Conservation (phyloP, 805 yeast species). For the Barnettozyma pratensis region DNA sequence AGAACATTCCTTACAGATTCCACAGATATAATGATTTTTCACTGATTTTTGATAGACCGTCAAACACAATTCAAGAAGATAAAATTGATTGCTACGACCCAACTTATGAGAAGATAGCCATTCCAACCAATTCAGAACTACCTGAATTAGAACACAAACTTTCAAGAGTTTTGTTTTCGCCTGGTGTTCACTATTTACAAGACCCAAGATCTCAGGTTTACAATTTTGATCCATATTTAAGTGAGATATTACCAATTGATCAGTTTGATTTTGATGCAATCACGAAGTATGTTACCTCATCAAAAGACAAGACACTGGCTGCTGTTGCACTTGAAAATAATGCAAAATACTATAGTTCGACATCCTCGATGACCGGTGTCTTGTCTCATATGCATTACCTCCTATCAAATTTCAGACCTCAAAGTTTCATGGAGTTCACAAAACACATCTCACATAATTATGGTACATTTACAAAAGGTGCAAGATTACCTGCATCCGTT, state of each 20-base stretch:
- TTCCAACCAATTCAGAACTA: slow-evolving; percentile 1
- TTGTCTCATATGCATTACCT: slow-evolving; percentile 71
- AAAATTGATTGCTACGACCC: background rate
- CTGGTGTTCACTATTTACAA: slow-evolving; percentile 70
- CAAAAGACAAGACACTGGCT: slow-evolving; percentile 53
- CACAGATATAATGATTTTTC: background rate
- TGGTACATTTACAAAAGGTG: slow-evolving; percentile 37
- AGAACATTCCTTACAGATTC: background rate
- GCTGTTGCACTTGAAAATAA: slow-evolving; percentile 36
- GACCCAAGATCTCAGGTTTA: slow-evolving; percentile 74
- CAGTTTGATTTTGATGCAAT: slow-evolving; percentile 61
- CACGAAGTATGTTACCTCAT: slow-evolving; percentile 57
- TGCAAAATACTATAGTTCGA: slow-evolving; percentile 60
- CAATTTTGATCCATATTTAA: slow-evolving; percentile 61
- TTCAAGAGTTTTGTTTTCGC: slow-evolving; percentile 70
- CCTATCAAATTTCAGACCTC: slow-evolving; percentile 55
- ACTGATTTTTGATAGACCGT: background rate
- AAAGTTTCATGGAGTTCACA: slow-evolving; percentile 41
- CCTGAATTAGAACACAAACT: slow-evolving; percentile 64
- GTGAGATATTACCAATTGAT: slow-evolving; percentile 53
- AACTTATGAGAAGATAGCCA: background rate
- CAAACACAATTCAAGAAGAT: background rate
- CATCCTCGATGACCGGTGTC: slow-evolving; percentile 80
- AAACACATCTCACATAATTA: slow-evolving; percentile 35
- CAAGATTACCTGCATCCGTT: slow-evolving; percentile 48